A percentile compares a stretch with the other conserved stretches of the same genome.
These are phyloP conservation scores for Aspergillus brunneoviolaceus DNA, from an alignment of 2,329 filamentous ascomycete genomes.

Conservation along the genomic window DNA sequence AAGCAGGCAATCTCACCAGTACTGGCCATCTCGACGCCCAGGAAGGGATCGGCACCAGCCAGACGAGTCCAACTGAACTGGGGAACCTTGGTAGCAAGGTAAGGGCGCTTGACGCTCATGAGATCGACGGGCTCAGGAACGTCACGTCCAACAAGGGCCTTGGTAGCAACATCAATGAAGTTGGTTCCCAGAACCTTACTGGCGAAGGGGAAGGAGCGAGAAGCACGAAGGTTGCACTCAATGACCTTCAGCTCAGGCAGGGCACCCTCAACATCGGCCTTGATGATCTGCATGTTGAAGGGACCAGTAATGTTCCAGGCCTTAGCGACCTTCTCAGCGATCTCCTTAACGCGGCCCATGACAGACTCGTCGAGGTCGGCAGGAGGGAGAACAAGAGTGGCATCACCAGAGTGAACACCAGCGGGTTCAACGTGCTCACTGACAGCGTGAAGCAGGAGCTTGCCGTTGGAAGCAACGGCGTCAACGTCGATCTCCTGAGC, in stretches of 20 bases:
- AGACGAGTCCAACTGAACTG: slow-evolving; percentile 99
- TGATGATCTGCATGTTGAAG: slow-evolving; percentile 99
- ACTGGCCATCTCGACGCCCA: slow-evolving; percentile 95
- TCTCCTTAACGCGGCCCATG: slow-evolving; percentile 88
- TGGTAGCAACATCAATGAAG: slow-evolving; percentile 94
- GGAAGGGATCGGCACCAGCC: slow-evolving; percentile 92
- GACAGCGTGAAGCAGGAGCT: slow-evolving; percentile 86
- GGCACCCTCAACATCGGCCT: slow-evolving; percentile 74
- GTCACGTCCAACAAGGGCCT: slow-evolving; percentile 80
- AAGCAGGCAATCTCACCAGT: slow-evolving; percentile 99
- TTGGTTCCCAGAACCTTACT: slow-evolving; percentile 95
- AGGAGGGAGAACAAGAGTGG: slow-evolving; percentile 89
- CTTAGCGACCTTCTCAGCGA: slow-evolving; percentile 92
- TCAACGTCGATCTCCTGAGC: slow-evolving; percentile 97
- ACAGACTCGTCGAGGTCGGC: slow-evolving; percentile 72
- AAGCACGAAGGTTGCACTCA: slow-evolving; percentile 96
- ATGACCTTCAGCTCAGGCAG: slow-evolving; percentile 87
- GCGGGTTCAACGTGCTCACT: slow-evolving; percentile 96
- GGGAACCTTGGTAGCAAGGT: slow-evolving; percentile 94
- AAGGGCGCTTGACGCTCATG: slow-evolving; percentile 86
- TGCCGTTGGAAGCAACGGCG: slow-evolving; percentile 81
- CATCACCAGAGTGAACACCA: slow-evolving; percentile 96
- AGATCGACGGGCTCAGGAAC: slow-evolving; percentile 83
- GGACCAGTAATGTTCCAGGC: slow-evolving; percentile 97
- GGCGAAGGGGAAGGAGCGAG: slow-evolving; percentile 96